Conservation (phyloP, 2,329 filamentous ascomycete genomes). For the Albifimbria verrucaria region DNA sequence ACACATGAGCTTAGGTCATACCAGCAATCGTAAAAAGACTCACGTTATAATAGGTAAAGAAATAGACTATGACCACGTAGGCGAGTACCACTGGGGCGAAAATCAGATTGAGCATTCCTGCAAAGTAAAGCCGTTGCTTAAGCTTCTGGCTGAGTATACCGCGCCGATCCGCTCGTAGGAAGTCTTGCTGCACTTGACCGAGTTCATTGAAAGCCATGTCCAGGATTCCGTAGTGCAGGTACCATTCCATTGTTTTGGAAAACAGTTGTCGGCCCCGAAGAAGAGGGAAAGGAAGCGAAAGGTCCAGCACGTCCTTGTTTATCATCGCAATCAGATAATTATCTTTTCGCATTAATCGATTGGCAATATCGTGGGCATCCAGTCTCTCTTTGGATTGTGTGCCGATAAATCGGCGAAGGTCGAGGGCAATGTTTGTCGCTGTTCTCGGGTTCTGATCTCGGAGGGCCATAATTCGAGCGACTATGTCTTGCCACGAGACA, state of each 20-base stretch:
- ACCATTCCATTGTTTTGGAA: slow-evolving; percentile 89
- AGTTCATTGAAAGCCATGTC: slow-evolving; percentile 91
- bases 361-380: slow-evolving; percentile 95
- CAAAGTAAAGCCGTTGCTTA: slow-evolving; percentile 73
- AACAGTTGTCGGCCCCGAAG: slow-evolving; percentile 76
- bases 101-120: slow-evolving; percentile 81
- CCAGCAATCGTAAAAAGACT: slow-evolving; percentile 22
- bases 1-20: not conserved
- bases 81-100: slow-evolving; percentile 84
- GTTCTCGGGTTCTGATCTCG: slow-evolving; percentile 86
- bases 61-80: slow-evolving; percentile 83
- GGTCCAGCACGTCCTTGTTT: slow-evolving; percentile 91
- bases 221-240: slow-evolving; percentile 82
- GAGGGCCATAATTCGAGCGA: slow-evolving; percentile 78
- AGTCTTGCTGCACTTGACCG: slow-evolving; percentile 81
- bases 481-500: slow-evolving; percentile 89
- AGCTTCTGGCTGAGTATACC: slow-evolving; percentile 75
- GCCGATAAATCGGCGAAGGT: slow-evolving; percentile 59
- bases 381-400: slow-evolving; percentile 90
- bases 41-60: slow-evolving; percentile 92
- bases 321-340: slow-evolving; percentile 97
- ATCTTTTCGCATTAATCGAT: slow-evolving; percentile 91
- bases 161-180: slow-evolving; percentile 80
- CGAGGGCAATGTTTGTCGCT: slow-evolving; percentile 50
- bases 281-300: slow-evolving; percentile 83